Evolutionary conservation across 2,329 filamentous ascomycete genomes (phyloP), one percentile per base, ranked within the genome.

Genomic region (Talaromyces pinophilus): DNA sequence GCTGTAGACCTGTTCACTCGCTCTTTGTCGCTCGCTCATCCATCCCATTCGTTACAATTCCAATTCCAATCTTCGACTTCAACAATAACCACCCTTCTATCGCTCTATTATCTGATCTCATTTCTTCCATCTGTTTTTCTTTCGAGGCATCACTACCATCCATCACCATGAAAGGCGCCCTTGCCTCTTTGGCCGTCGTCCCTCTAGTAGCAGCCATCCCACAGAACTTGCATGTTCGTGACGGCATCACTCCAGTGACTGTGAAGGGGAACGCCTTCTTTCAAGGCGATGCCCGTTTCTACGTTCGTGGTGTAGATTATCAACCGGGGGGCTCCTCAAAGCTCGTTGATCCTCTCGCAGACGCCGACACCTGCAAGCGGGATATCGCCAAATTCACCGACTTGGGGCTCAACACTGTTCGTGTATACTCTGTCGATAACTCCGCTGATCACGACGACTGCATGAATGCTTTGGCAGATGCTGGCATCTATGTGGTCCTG

Each of bases 341-440:
- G 50, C 79, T 87, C 60, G 80, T 81, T 64, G 93, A 97, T 76
- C 92, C 93, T 68, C 89, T 97, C 63, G 88, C 91, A 69, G 89
- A 96, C 73, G 75, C 82, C 28, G 79, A 79, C 3, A 81, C 84
- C 74, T 97, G 93, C 86, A 85, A 87, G 78, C 90, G 93, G 70
- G 92, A 96, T 75, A 90, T 97, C 72, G 80, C 82, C 62, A 84
- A 92, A 77, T 96, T 97, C 87, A 87, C 92, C 83, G 86, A 92
- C 71, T 85, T 97, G 61, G 92, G 93, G 59, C 83, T 97, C 81
- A 97, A 97, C 84, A 93, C 92, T 30, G 85, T 97, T 76, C 93
- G 93, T 79, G 91, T 97, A 69, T 97, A 97, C 85, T 92, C 90
- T 17, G 89, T 96, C 71, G 93, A 97, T 84, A 97, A 97, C 85